A percentile compares a stretch with the other conserved stretches of the same genome.
Evolutionary conservation across 257 asterid species (phyloP).

Genomic region (Solanum etuberosum): DNA sequence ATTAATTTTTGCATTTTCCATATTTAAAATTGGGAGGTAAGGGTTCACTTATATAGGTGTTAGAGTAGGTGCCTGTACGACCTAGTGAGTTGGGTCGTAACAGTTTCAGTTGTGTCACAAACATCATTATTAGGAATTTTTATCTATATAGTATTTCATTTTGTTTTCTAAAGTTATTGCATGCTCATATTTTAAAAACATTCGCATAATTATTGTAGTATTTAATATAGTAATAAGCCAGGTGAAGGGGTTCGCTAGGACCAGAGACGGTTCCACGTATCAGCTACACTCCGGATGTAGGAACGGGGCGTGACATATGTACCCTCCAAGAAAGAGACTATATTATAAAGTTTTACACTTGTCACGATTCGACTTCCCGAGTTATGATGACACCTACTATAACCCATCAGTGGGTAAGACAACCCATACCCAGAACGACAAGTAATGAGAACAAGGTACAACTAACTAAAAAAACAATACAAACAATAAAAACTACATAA

Average conservation of each 20-base stretch:
- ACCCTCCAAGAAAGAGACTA: not conserved
- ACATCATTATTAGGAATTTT: not conserved
- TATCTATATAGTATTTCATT: not conserved
- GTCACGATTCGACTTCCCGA: not conserved
- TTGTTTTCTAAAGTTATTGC: not conserved
- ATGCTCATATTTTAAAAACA: not conserved
- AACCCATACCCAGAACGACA: not conserved
- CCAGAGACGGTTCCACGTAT: not conserved
- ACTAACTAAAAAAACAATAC: too few species aligned
- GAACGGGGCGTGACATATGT: not conserved
- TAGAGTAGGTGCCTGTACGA: not conserved
- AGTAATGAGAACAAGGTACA: too few species aligned
- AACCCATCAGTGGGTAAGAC: not conserved
- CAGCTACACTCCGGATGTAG: not conserved
- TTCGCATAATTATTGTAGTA: not conserved
- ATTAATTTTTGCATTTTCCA: too few species aligned
- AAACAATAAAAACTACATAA: too few species aligned
- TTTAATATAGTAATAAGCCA: too few species aligned
- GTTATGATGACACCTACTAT: not conserved
- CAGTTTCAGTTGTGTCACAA: not conserved
- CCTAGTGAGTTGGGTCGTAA: not conserved
- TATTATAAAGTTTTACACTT: not conserved
- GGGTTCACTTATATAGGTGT: not conserved
- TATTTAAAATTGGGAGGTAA: not conserved
- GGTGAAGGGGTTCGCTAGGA: not conserved